Base-by-base conservation (phyloP, 768 basidiomycete species). In the Leccinum truebloodii region DNA sequence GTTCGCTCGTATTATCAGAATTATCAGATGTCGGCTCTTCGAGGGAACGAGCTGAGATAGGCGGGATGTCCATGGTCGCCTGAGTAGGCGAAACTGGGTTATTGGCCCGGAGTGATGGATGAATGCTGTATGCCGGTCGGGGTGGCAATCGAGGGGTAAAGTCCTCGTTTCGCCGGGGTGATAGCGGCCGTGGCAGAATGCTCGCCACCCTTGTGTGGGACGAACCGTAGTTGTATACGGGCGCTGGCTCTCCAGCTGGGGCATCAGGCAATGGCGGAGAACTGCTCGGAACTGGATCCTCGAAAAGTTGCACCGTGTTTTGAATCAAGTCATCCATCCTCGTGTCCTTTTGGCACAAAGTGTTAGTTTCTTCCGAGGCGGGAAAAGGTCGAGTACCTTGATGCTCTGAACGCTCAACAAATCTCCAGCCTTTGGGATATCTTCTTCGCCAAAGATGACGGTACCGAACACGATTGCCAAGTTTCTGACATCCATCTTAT, bases 401-500 rank as follows among this genome's bases (percentile, higher is more conserved):
- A 75, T 79, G 16, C 79, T 79, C 67, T 90, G 87, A n/a, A 95
- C 82, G 58, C 78, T 88, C 22, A 95, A 76, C 18, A 95, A 79
- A 69, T 94, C 91, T 0, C 83, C 86, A 39, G 80, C 85, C 71
- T 90, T 90, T 4, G 90, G 87, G 59, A 94, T 81, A 62, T 95
- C 92, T 62, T 97, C 94, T 73, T 95, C 93, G 6, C 94, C 94
- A 65, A 97, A 95, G 52, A 97, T 85, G 24, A 94, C 92, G 9
- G 86, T 80, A 20, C 90, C 89, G 76, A 96, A 95, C 4, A 95
- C 88, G 52, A 97, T 95, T 3, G 94, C 92, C 24, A 97, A 78
- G 69, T 96, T 97, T 79, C 89, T 94, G 3, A 88, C 80, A 67
- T 94, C 95, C 95, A 97, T 97, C 75, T 95, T 96, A 71, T 95